Base-by-base conservation (phyloP, 768 basidiomycete species). In the Ramaria sp. region DNA sequence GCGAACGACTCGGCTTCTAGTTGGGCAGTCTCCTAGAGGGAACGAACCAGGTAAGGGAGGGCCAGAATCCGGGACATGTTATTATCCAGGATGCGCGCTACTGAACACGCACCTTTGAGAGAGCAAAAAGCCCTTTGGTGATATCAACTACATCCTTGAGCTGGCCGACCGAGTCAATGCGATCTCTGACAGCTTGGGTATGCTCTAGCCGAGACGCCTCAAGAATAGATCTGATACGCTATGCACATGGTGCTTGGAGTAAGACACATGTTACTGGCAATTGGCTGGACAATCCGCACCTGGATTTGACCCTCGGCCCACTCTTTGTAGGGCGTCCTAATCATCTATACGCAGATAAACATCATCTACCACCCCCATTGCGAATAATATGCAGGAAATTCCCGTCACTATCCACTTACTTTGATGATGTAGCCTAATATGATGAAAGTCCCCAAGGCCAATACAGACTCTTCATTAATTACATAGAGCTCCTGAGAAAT, bases 401-500 rank as follows among this genome's bases (percentile, higher is more conserved):
- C 37, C 2, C 27, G 17, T 34, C 33, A 5, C 5, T 34, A 5
- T 34, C 11, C 27, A 71, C 79, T 58, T 69, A 86, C 88, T 80
- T 84, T 86, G 65, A 80, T 91, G 64, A 95, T 77, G 69, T 85
- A 88, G 47, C 82, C 78, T 62, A 91, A 80, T 65, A 96, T 82
- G 59, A 94, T 84, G 61, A 87, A 73, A 63, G 88, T 89, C 22
- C 90, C 93, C 39, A 85, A 77, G 37, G 90, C 82, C 47, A 98
- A 78, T 62, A 97, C 85, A 22, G 89, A 84, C 77, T 98, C 96
- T 71, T 97, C 94, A 70, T 96, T 96, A 66, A 95, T 82, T 59
- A 99, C 95, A 67, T 97, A 97, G 51, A 98, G 83, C 73, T 99
- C 94, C 68, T 92, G 88, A 13, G 92, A 95, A 72, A 98, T 93